A percentile compares a stretch with the other conserved stretches of the same genome.
These are phyloP conservation scores for Rhodotorula sp. DNA, from an alignment of 1,284 basidiomycete species.

Conservation along the genomic window DNA sequence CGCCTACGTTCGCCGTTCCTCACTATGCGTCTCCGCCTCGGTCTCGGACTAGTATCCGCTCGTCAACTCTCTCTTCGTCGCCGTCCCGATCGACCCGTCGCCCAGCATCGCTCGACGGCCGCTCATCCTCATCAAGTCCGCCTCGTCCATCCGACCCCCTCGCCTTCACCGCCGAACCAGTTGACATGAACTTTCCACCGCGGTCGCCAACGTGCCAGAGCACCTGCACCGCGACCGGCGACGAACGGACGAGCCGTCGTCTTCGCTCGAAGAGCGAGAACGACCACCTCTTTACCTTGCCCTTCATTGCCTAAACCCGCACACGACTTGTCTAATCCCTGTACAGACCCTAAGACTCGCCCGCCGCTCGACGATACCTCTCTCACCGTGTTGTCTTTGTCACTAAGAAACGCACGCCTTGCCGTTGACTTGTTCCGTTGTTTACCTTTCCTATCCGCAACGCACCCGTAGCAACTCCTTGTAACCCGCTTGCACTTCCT, in stretches of 20 bases:
- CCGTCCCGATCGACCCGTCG: too few relatives aligned
- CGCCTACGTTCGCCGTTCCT: constrained; percentile 11
- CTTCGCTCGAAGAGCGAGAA: not conserved
- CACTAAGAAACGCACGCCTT: too few relatives aligned
- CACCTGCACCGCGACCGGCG: not conserved
- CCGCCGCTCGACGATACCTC: not conserved
- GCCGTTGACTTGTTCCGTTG: too few relatives aligned
- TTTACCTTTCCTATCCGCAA: not conserved
- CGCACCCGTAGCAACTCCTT: not conserved
- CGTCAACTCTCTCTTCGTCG: constrained; percentile 6
- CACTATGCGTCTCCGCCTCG: not conserved
- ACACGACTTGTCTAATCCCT: not conserved
- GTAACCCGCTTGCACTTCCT: not conserved
- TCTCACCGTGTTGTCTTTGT: not conserved
- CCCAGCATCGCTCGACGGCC: not conserved
- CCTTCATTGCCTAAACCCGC: too few relatives aligned
- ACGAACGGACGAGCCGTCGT: constrained; percentile 3
- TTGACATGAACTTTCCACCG: not conserved
- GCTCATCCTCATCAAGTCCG: not conserved
- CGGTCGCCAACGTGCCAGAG: not conserved
- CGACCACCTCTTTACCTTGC: not conserved
- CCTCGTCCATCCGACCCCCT: not conserved
- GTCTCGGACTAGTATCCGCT: not conserved
- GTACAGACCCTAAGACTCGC: too few relatives aligned
- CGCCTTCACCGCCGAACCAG: constrained; percentile 7